Percentiles rank a stretch among this genome's conserved stretches.
phyloP scores from a whole-genome alignment of 257 asterid species.

The Rubia yunnanensis region DNA sequence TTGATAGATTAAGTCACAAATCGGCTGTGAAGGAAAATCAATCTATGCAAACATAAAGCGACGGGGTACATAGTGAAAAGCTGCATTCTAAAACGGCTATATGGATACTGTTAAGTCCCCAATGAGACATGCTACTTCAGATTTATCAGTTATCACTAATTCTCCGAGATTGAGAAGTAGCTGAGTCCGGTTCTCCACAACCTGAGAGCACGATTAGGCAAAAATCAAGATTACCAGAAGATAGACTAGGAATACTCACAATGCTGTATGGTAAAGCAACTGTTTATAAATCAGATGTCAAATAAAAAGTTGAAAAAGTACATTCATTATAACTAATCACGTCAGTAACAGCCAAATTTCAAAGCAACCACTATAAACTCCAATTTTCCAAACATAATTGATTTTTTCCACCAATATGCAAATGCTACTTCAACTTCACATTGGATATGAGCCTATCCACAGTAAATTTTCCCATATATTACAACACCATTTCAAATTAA shows the following conservation, averaged over 20 bases:
- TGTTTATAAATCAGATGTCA: neutral
- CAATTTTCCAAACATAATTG: neutral
- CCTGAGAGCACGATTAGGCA: constrained; percentile 38
- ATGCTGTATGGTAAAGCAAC: neutral
- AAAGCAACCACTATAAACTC: neutral
- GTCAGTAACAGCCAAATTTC: neutral
- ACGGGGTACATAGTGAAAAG: neutral
- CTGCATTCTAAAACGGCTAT: neutral
- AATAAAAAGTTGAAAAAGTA: neutral
- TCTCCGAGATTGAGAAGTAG: constrained; percentile 58
- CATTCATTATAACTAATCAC: neutral
- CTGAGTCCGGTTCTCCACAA: constrained; percentile 72
- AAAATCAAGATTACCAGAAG: neutral
- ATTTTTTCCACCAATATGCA: neutral
- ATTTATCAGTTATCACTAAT: constrained; percentile 40
- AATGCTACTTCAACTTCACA: neutral
- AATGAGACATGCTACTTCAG: constrained; percentile 45
- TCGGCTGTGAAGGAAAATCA: neutral
- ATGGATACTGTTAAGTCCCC: constrained; percentile 69
- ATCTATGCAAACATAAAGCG: neutral
- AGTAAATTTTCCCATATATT: neutral
- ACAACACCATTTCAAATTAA: neutral
- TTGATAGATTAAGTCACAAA: neutral
- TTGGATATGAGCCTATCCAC: neutral
- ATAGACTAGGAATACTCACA: neutral